Evolutionary conservation across 2,329 filamentous ascomycete species (phyloP).

Genomic region (Dothistroma septosporum): DNA sequence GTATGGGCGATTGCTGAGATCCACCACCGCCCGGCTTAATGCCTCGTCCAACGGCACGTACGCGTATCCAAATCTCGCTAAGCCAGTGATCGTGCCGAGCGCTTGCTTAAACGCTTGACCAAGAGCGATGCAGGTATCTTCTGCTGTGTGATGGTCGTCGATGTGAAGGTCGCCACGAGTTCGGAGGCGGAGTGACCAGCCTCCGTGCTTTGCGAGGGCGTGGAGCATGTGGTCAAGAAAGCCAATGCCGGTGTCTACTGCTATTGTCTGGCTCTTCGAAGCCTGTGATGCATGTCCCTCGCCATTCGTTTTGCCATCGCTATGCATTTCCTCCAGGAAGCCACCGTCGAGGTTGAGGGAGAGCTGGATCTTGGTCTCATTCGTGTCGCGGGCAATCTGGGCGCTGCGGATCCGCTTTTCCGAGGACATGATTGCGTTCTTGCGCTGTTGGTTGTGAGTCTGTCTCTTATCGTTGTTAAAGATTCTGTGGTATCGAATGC

Average conservation of each 20-base stretch:
- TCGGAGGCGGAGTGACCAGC: constrained; percentile 81
- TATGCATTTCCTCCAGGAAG: constrained; percentile 41
- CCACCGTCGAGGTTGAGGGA: constrained; percentile 93
- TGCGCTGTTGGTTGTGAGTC: no score
- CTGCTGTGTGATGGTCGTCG: constrained; percentile 97
- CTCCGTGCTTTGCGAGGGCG: constrained; percentile 89
- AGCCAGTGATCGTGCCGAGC: constrained; percentile 71
- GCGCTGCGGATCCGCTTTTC: constrained; percentile 58
- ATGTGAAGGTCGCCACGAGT: constrained; percentile 91
- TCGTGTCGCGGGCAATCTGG: constrained; percentile 81
- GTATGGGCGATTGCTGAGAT: constrained; percentile 89
- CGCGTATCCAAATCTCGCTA: constrained; percentile 85
- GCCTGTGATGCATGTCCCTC: constrained; percentile 75
- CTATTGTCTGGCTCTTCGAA: constrained; percentile 79
- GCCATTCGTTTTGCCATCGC: constrained; percentile 42
- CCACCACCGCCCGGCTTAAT: constrained; percentile 86
- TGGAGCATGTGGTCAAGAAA: constrained; percentile 99
- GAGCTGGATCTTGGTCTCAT: constrained; percentile 95
- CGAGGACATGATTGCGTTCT: constrained; percentile 23
- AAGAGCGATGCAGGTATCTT: constrained; percentile 90
- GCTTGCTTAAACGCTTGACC: constrained; percentile 77
- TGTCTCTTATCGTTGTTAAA: no score
- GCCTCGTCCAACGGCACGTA: constrained; percentile 95
- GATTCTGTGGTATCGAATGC: no score
- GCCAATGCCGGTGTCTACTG: constrained; percentile 87